Evolutionary conservation across 441 rosid species (phyloP), one percentile per base, ranked within the genome.

Genomic region (Croton setiger): DNA sequence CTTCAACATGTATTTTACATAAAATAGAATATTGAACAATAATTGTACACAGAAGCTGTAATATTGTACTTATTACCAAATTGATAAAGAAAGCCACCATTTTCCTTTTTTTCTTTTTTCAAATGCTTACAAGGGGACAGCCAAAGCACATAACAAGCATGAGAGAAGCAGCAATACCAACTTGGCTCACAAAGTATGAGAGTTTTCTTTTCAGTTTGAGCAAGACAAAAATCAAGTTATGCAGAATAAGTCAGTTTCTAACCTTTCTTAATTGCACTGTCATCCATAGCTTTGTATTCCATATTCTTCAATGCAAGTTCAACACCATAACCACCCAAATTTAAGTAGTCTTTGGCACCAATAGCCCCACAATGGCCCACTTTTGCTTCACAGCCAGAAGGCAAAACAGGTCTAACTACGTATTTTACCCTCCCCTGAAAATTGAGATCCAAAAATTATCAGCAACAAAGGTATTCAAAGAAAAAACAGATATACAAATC

Each of bases 271-370:
- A 96, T 77, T 14, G 92, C 80, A 82, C 88, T 90, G 77, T 96
- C 99, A 84, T 96, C 99, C 88, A 96, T 93, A 41, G 98, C 99
- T 78, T 96, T 93, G 74, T 96, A 96, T 79, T 96, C 98, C 98
- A 96, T 96, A 81, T 93, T 96, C 87, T 96, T 96, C 84, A 96
- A 66, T 70, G 99, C 99, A 82, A 96, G 99, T 81, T 96, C 99
- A 45, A 93, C 98, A 49, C 99, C 98, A 82, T 93, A 96, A 71
- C 99, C 99, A 74, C 95, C 99, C 83, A 93, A 87, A 80, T 83
- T 86, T 78, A 90, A 86, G 75, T 83, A 75, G 74, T 86, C 96
- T 66, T 75, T 83, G 18, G 91, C 80, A 62, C 99, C 98, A 78
- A 91, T 75, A 77, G 96, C 95, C 80, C 91, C 97, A 74, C 98